A percentile compares a stretch with the other conserved stretches of the same genome.
Evolutionary conservation across 352 stramenopile genomes (phyloP).

Genomic region (Globisporangium paddicum): DNA sequence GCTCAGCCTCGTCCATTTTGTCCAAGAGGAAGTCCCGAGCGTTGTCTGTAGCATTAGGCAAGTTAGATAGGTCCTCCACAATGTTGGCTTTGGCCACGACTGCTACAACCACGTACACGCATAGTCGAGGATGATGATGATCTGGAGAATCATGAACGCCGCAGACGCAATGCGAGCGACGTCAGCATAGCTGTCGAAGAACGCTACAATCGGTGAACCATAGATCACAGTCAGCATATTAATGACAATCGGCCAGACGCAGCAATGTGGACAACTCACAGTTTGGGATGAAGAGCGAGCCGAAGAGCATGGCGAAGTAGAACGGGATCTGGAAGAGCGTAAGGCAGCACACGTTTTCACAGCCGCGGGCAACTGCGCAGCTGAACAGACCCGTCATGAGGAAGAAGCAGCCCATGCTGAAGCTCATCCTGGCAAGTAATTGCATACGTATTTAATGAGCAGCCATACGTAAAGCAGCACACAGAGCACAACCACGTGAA

Average conservation of each 20-base stretch:
- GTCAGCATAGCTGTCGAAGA: slow-evolving; percentile 64
- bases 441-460: no score
- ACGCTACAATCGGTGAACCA: no score
- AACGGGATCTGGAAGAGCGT: slow-evolving; percentile 61
- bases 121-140: slow-evolving; percentile 79
- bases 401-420: slow-evolving; percentile 68
- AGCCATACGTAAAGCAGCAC: no score
- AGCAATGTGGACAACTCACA: no score
- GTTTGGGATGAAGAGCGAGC: slow-evolving; percentile 67
- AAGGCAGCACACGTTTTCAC: slow-evolving; percentile 60
- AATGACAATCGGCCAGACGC: no score
- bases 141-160: slow-evolving; percentile 70
- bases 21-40: slow-evolving; percentile 58
- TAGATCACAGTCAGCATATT: no score
- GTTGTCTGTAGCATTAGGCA: slow-evolving; percentile 38
- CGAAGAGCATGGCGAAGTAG: slow-evolving; percentile 41
- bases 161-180: slow-evolving; percentile 55
- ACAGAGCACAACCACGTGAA: background rate
- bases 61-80: background rate
- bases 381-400: slow-evolving; percentile 47
- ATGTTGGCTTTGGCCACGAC: background rate
- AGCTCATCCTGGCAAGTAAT: slow-evolving; percentile 44
- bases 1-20: slow-evolving; percentile 61
- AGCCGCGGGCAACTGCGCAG: slow-evolving; percentile 37
- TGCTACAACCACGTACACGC: slow-evolving; percentile 29